These are phyloP conservation scores for Entelexis paramagnoliae DNA, from an alignment of 1,139 yeast species.

Conservation along the genomic window DNA sequence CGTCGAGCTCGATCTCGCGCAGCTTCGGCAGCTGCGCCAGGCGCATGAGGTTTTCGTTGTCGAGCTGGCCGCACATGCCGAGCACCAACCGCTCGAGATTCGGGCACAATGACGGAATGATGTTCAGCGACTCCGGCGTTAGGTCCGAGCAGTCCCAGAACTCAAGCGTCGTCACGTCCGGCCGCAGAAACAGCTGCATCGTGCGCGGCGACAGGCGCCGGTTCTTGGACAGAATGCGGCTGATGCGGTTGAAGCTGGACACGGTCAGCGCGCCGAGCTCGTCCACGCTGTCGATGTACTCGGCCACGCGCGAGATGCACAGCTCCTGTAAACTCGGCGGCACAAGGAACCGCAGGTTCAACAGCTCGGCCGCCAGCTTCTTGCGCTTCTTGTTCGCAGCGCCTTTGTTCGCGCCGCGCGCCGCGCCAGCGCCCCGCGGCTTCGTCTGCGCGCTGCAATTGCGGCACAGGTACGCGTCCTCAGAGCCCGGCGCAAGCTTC, in stretches of 20 bases:
- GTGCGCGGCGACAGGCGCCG: constrained; percentile 67
- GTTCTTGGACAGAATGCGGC: constrained; percentile 68
- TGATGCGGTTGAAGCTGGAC: constrained; percentile 51
- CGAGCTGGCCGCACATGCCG: constrained; percentile 88
- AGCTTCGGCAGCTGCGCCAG: constrained; percentile 47
- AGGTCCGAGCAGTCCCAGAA: constrained; percentile 91
- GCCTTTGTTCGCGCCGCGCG: constrained; percentile 31
- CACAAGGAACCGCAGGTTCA: constrained; percentile 51
- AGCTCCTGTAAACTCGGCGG: constrained; percentile 71
- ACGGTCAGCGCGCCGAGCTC: constrained; percentile 71
- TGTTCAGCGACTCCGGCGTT: constrained; percentile 51
- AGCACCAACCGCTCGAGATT: constrained; percentile 53
- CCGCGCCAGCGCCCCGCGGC: constrained; percentile 38
- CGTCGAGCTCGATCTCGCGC: constrained; percentile 53
- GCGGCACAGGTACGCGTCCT: constrained; percentile 49
- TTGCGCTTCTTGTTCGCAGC: constrained; percentile 60
- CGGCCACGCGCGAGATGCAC: constrained; percentile 61
- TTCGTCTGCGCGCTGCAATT: constrained; percentile 46
- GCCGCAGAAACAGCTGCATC: constrained; percentile 57
- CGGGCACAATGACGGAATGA: constrained; percentile 74
- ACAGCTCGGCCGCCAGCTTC: constrained; percentile 69
- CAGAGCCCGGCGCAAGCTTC: constrained; percentile 37
- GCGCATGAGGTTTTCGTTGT: constrained; percentile 61
- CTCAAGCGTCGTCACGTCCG: constrained; percentile 47
- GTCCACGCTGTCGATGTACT: constrained; percentile 66